Base-by-base conservation (phyloP, 2,329 filamentous ascomycete genomes). In the Fusarium cicatricum region DNA sequence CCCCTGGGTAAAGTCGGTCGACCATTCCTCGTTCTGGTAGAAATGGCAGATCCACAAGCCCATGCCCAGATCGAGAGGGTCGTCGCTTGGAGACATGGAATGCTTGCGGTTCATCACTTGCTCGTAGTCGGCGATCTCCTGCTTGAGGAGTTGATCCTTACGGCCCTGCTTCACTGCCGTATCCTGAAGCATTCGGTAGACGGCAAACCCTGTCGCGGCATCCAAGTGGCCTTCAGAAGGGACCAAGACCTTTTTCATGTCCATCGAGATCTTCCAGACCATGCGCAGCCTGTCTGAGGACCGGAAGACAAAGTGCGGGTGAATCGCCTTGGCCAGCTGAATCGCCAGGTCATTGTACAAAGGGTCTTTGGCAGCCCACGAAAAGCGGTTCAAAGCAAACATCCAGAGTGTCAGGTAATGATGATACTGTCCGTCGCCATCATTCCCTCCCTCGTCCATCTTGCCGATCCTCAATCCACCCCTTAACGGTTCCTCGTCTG, bases 341-440 rank as follows among this genome's bases (percentile, higher is more conserved):
- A 85, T 74, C 0, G 82, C 84, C 44, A 81, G 74, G 23, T 73
- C 70, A 57, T 85, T 85, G 58, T 79, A 86, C 8, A 55, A 62
- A 10, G 68, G 62, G 17, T 85, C 77, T 0, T 72, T 73, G 1
- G 78, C 77, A 3, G 81, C 83, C 31, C 80, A 56, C 0, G 80
- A 75, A 34, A 85, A 72, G 2, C 84, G 75, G 64, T 84, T 85
- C 5, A 87, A 74, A 2, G 84, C 83, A 66, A 85, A 86, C 83
- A 86, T 85, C 84, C 84, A 87, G 5, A 86, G 65, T 1, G 83
- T 86, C 16, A 86, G 73, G 59, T 86, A 86, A 62, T 86, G 84
- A 60, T 85, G 82, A 55, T 87, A 86, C 67, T 87, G 84, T 3
- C 84, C 84, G 66, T 87, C 84, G 8, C 78, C 75, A 46, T 86